Evolutionary conservation across 2,329 filamentous ascomycete genomes (phyloP).

Genomic region (Helicocarpus griseus): DNA sequence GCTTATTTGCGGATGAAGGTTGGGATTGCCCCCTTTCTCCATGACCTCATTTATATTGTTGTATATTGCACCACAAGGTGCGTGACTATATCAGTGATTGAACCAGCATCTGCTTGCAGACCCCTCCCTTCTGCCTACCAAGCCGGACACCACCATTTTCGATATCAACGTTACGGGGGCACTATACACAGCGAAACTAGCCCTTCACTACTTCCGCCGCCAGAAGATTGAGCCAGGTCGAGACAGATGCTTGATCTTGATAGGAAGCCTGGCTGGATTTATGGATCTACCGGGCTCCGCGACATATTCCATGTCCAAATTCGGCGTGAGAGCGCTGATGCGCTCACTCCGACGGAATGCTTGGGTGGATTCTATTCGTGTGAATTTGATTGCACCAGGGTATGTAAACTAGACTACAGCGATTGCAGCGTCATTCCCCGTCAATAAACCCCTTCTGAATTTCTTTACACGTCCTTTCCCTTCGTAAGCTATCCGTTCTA

Average conservation of each 20-base stretch:
- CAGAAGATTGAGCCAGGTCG: slow-evolving; percentile 18
- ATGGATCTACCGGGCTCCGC: slow-evolving; percentile 23
- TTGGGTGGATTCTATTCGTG: slow-evolving; percentile 20
- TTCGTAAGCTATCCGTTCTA: slow-evolving; percentile 16
- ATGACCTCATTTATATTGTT: neutral
- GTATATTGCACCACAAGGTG: too few relatives aligned
- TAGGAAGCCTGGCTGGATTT: slow-evolving; percentile 27
- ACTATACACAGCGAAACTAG: slow-evolving; percentile 39
- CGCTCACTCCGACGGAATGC: slow-evolving; percentile 24
- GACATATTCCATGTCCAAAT: slow-evolving; percentile 30
- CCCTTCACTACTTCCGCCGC: slow-evolving; percentile 29
- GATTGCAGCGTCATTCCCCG: neutral
- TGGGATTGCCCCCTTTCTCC: neutral
- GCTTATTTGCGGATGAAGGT: slow-evolving; percentile 18
- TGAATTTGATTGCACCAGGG: slow-evolving; percentile 31
- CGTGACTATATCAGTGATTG: neutral
- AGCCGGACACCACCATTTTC: slow-evolving; percentile 27
- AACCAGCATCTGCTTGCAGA: slow-evolving; percentile 1
- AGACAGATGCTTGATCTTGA: slow-evolving; percentile 24
- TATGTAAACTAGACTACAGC: slow-evolving; percentile 17
- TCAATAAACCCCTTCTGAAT: slow-evolving; percentile 14
- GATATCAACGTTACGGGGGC: slow-evolving; percentile 34
- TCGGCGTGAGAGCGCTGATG: slow-evolving; percentile 30
- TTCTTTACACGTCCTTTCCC: slow-evolving; percentile 17
- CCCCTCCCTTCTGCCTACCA: slow-evolving; percentile 6